A percentile compares a stretch with the other conserved stretches of the same genome.
These are phyloP conservation scores for Lentinula boryana DNA, from an alignment of 768 basidiomycete species.

Conservation along the genomic window DNA sequence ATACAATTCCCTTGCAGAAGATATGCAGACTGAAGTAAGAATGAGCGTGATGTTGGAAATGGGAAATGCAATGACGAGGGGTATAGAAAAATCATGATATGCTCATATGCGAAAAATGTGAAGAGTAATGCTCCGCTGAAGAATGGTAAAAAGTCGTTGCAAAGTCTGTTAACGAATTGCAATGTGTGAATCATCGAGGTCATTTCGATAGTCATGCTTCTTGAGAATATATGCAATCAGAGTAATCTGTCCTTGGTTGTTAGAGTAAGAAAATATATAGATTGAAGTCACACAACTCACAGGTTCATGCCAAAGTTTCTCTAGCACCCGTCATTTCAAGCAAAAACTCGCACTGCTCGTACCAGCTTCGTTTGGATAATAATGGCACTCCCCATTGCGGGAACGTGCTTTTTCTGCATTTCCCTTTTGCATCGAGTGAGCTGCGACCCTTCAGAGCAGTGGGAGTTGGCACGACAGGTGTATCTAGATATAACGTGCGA, in stretches of 20 bases:
- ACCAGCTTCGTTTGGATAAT: neutral
- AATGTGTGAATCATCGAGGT: neutral
- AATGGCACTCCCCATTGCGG: neutral
- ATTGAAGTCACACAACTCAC: neutral
- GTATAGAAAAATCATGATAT: neutral
- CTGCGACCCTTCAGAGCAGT: neutral
- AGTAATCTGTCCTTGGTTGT: neutral
- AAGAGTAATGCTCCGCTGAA: too few species aligned
- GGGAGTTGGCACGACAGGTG: neutral
- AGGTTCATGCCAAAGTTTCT: neutral
- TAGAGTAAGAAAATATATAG: too few species aligned
- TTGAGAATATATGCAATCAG: neutral
- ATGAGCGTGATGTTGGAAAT: neutral
- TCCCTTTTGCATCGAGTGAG: neutral
- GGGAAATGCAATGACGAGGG: neutral
- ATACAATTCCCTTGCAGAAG: neutral
- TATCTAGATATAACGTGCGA: neutral
- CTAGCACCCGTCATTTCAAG: neutral
- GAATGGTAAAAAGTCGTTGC: neutral
- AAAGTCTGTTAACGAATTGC: neutral
- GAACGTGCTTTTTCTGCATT: neutral
- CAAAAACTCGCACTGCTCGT: constrained; percentile 1
- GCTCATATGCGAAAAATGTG: neutral
- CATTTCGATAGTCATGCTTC: neutral
- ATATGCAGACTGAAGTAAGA: neutral